phyloP scores from a whole-genome alignment of 768 basidiomycete species.

The Agaricus bisporus region DNA sequence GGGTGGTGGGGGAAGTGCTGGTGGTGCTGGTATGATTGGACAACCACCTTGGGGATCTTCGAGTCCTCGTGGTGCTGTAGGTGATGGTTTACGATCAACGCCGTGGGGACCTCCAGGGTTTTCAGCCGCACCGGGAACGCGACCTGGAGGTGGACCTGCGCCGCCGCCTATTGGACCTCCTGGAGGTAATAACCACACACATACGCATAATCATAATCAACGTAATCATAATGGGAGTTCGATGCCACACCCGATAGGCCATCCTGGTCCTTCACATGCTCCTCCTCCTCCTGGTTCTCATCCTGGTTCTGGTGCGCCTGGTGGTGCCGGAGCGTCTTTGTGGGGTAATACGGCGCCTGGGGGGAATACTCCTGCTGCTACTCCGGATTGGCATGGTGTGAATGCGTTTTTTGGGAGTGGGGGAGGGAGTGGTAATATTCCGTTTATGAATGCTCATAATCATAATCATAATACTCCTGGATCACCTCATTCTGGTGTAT shows the following conservation, averaged over 20 bases:
- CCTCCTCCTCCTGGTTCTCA: neutral
- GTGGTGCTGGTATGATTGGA: conserved; percentile 7
- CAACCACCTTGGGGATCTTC: conserved; percentile 8
- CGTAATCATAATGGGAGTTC: conserved; percentile 2
- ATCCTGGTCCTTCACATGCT: neutral
- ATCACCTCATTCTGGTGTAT: conserved; percentile 36
- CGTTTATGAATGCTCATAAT: conserved; percentile 37
- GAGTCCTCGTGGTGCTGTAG: conserved; percentile 11
- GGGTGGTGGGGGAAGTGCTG: conserved; percentile 5
- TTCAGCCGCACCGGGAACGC: conserved; percentile 12
- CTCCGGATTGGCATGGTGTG: conserved; percentile 41
- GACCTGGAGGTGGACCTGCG: conserved; percentile 18
- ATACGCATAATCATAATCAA: conserved; percentile 3
- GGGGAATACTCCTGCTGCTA: conserved; percentile 8
- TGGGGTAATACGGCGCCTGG: conserved; percentile 32
- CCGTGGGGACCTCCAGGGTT: conserved; percentile 18
- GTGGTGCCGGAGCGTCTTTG: conserved; percentile 15
- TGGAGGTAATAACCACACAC: conserved; percentile 9
- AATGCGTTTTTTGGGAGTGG: conserved; percentile 35
- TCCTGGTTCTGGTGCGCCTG: conserved; percentile 13
- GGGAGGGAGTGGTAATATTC: neutral
- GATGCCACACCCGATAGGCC: conserved; percentile 15
- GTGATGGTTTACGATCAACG: conserved; percentile 16
- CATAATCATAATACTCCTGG: conserved; percentile 36
- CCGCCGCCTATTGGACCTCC: conserved; percentile 22